A percentile compares a stretch with the other conserved stretches of the same genome.
phyloP scores from a whole-genome alignment of 768 basidiomycete genomes.

The Cystobasidium onofrii region DNA sequence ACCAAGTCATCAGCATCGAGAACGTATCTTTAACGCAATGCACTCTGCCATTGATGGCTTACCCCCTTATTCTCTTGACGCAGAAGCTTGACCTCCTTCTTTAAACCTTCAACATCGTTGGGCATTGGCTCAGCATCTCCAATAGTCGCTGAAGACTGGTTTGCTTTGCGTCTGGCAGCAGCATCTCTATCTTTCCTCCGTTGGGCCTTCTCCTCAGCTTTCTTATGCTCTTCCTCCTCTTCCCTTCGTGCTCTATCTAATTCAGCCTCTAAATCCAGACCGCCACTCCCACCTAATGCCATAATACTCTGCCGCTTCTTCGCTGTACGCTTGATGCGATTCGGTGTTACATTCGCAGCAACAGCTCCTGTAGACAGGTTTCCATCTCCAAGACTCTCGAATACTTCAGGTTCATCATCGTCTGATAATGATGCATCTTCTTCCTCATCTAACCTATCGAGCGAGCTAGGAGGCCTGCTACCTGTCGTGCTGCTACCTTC shows the following conservation, averaged over 20 bases:
- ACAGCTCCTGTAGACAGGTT: slow-evolving; percentile 34
- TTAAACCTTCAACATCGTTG: slow-evolving; percentile 52
- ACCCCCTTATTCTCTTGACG: slow-evolving; percentile 77
- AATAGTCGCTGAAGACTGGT: background rate
- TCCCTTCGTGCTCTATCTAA: slow-evolving; percentile 35
- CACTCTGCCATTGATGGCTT: too few species aligned
- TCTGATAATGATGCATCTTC: slow-evolving; percentile 15
- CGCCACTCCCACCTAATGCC: slow-evolving; percentile 11
- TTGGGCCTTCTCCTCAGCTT: background rate
- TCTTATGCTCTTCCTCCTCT: slow-evolving; percentile 26
- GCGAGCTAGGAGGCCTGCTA: slow-evolving; percentile 26
- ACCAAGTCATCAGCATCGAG: background rate
- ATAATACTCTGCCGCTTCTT: slow-evolving; percentile 6
- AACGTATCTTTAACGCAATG: too few species aligned
- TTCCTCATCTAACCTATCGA: slow-evolving; percentile 6
- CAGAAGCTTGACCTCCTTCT: slow-evolving; percentile 79
- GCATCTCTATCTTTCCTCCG: slow-evolving; percentile 8
- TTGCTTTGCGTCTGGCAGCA: slow-evolving; percentile 9
- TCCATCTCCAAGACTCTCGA: slow-evolving; percentile 36
- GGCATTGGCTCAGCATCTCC: background rate
- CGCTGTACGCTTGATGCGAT: background rate
- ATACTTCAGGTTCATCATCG: slow-evolving; percentile 32
- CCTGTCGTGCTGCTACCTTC: slow-evolving; percentile 27
- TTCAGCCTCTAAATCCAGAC: slow-evolving; percentile 40
- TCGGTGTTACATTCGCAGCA: background rate